Percentiles rank a stretch among this genome's conserved stretches.
These are phyloP conservation scores for Corylus americana DNA, from an alignment of 306 rosid genomes.

Conservation along the genomic window DNA sequence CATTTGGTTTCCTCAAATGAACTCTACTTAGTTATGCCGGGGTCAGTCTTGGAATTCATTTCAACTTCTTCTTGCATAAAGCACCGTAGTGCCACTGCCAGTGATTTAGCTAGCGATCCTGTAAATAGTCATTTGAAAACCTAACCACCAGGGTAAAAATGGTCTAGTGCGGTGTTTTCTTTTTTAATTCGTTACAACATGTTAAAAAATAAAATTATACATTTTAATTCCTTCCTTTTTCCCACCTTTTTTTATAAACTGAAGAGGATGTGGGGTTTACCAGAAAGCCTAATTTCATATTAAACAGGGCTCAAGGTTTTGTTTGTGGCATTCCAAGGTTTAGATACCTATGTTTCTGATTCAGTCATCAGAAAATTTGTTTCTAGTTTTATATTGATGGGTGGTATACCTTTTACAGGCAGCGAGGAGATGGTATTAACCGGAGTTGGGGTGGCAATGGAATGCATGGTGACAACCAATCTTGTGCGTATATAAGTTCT, in stretches of 20 bases:
- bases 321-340: not conserved
- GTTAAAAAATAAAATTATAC: not conserved
- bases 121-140: not conserved
- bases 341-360: not conserved
- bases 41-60: not conserved
- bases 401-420: conserved; percentile 39
- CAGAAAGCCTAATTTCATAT: not conserved
- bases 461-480: conserved; percentile 34
- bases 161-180: not conserved
- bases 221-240: not conserved
- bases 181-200: not conserved
- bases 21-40: not conserved
- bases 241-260: not conserved
- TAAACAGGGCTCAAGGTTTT: not conserved
- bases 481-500: not conserved
- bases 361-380: conserved; percentile 9
- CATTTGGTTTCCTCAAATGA: not conserved
- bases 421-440: conserved; percentile 36
- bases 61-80: not conserved
- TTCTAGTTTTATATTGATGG: conserved; percentile 5
- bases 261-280: not conserved
- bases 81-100: not conserved
- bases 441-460: conserved; percentile 24
- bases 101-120: not conserved
- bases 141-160: not conserved